Base-by-base conservation (phyloP, 2,329 filamentous ascomycete species). In the Chrysoporthe puriensis region DNA sequence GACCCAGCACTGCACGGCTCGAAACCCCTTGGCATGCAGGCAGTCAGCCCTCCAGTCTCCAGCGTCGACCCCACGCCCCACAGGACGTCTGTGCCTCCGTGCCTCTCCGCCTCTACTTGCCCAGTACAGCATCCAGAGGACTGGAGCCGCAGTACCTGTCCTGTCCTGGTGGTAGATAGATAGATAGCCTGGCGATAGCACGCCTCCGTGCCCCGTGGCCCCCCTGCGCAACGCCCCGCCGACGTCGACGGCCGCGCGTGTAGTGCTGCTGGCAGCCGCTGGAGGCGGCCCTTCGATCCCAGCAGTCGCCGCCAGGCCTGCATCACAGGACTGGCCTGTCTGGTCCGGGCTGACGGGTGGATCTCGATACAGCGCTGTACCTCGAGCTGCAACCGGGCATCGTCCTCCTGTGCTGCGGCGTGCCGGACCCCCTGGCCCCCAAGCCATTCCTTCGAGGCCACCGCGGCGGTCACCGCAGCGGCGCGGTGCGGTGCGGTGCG, bases 391-490 rank as follows among this genome's bases (percentile, higher is more conserved):
- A 4, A 34, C 50, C 11, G 21, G 50, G 21, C 5, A 52, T 13
- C 26, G 7, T 34, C 46, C 48, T 9, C 26, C 21, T 18, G 18
- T 50, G 7, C 21, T 52, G 50, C 26, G 32, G 50, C 50, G 50
- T 54, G 50, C 50, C 50, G 50, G 50, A 16, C 26, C 50, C 48
- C 50, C 50, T 54, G 50, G 50, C 50, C 50, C 50, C 50, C 50
- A 54, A 54, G 3, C 21, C 48, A 32, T 52, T 52, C 48, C 48
- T 52, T 52, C 48, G 44, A 21, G 11, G 46, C 44, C 16, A 18
- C 44, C 21, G 50, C 26, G 32, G 16, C 50, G 50, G 21, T 34
- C 50, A 34, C 32, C 21, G 50, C 21, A 34, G 7, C 26, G 50
- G 50, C 26, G 26, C 26, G 26, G 26, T 52, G 48, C 21, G 26